Base-by-base conservation (phyloP, 75 land plant genomes). In the Ceratopteris richardii region DNA sequence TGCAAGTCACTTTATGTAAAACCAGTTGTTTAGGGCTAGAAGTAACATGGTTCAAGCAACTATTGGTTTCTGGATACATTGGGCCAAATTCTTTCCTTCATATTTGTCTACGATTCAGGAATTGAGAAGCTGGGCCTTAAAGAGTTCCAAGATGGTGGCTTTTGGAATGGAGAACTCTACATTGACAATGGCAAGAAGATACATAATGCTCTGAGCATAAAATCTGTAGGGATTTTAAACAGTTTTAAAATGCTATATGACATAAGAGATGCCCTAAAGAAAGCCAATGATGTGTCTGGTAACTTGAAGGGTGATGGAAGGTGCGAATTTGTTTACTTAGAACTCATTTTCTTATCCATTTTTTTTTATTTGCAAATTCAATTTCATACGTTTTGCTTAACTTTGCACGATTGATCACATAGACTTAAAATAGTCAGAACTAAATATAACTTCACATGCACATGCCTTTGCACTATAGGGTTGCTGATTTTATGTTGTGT, bases 111-210 rank as follows among this genome's bases (percentile, higher is more conserved):
- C n/a, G 25, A 21, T 57, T 37, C 51, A 66, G 69, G 70, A 9
- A 60, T 67, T 39, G 70, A 67, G 56, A 47, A 60, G 55, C 50
- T 67, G 20, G 70, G 70, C 2, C 28, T 67, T 46, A 63, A 67
- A 63, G 70, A 67, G 36, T 67, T 67, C 13, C 48, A 50, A 40
- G 42, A 59, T 29, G 60, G 44, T 18, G 60, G 60, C 20, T 67
- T 7, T 5, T 67, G 70, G 70, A 60, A 67, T 24, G 37, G 70
- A 19, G 70, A 67, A 63, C 50, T 67, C 54, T 67, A 67, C 55
- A 60, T 67, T 37, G 70, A 67, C 56, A 40, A 67, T 53, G 70
- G 70, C 13, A 67, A 67, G 63, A 67, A 67, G 55, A 60, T 60
- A 11, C 64, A 59, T 27, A 31, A 60, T 10, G 70, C 70, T 19